Evolutionary conservation across 2,329 filamentous ascomycete species (phyloP).

Genomic region (Calonectria hongkongensis): DNA sequence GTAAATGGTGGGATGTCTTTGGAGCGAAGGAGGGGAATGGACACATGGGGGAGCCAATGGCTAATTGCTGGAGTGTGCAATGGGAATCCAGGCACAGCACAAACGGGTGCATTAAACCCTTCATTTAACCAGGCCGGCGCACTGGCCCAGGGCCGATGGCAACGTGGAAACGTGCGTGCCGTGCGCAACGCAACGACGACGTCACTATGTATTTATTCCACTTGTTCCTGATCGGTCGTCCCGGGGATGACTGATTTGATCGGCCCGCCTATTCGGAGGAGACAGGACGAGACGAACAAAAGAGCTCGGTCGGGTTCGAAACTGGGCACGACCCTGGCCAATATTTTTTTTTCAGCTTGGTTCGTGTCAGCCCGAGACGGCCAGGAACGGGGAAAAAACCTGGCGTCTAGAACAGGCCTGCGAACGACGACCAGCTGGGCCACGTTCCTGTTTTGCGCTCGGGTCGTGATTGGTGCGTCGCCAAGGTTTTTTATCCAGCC

Average conservation of each 20-base stretch:
- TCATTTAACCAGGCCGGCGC: not conserved
- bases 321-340: conserved; percentile 27
- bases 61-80: too few relatives aligned
- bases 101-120: not conserved
- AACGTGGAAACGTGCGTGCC: not conserved
- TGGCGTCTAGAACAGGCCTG: too few relatives aligned
- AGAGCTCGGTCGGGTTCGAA: not conserved
- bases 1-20: not conserved
- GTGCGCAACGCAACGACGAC: not conserved
- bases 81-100: not conserved
- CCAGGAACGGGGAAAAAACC: not conserved
- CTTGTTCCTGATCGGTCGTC: not conserved
- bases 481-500: not conserved
- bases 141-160: not conserved
- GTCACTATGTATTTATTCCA: not conserved
- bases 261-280: not conserved
- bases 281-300: conserved; percentile 8
- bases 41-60: too few relatives aligned
- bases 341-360: too few relatives aligned
- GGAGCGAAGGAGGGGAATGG: not conserved
- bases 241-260: not conserved
- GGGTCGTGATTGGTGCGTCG: conserved; percentile 32
- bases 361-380: conserved; percentile 10
- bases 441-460: conserved; percentile 41
- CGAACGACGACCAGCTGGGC: not conserved